Evolutionary conservation across 805 yeast genomes (phyloP), one percentile per base, ranked within the genome.

Genomic region (Metschnikowia sp.): DNA sequence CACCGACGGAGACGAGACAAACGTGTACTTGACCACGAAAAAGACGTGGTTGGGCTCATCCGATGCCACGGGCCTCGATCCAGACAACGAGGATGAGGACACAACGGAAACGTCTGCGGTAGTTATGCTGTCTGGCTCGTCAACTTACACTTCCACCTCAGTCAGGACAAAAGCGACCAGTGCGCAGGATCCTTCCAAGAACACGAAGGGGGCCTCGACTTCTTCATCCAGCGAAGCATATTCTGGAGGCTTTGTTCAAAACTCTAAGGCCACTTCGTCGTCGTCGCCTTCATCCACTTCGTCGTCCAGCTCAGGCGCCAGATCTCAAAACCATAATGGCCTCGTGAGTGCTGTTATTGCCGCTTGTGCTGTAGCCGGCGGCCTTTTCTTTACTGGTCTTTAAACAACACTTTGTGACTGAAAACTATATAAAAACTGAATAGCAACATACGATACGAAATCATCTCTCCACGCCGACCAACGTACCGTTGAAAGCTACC

Each of bases 41-140:
- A 70, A 71, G 57, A 79, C 90, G 5, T 68, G 76, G 59, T 67
- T 90, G 50, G 86, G 81, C 11, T 74, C 79, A 37, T 60, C 64
- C n/a, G 82, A 76, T 30, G 87, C 83, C 30, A 72, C 83, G 29
- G 97, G 97, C 10, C 69, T 80, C 41, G 77, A 87, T 57, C 81
- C 83, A 13, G 72, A 76, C 42, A 66, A 69, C 48, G 66, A 63
- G 7, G 49, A 35, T 9, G 54, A 50, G 10, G 54, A 53, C 37
- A 50, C 29, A 32, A 36, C 49, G 11, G 28, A 12, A n/a, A 33
- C 52, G 3, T 45, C 54, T 26, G 45, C 55, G 3, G 40, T 49
- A 9, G 52, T 59, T 15, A 44, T 45, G 18, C 41, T 36, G 31
- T 57, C 60, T 10, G 64, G 64, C 15, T 48, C 61, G 8, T 45